Conservation (phyloP, 345 rosid genomes). For the Dipteronia dyeriana region DNA sequence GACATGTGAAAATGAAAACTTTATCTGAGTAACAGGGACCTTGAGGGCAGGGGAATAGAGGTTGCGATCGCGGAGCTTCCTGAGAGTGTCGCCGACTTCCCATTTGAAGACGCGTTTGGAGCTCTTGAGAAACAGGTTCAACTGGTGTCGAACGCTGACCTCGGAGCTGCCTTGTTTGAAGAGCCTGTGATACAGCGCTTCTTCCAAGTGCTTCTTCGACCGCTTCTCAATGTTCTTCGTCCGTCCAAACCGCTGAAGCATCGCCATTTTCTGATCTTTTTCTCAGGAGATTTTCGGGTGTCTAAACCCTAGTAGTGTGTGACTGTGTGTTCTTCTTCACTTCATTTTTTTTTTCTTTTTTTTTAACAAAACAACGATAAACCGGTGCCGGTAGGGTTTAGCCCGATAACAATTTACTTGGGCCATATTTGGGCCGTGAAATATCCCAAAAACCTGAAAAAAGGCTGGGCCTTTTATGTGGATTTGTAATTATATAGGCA, state of each 20-base stretch:
- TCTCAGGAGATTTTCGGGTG: not conserved
- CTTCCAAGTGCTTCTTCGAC: constrained; percentile 88
- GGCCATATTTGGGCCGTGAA: not conserved
- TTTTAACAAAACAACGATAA: not conserved
- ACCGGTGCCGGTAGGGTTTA: not conserved
- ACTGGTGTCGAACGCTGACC: constrained; percentile 60
- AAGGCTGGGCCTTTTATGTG: no score
- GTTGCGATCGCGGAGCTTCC: constrained; percentile 74
- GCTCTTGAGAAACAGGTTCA: constrained; percentile 79
- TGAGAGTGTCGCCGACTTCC: constrained; percentile 89
- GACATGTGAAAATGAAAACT: not conserved
- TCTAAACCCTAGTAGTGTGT: not conserved
- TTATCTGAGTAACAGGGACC: constrained; percentile 36
- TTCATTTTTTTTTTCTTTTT: not conserved
- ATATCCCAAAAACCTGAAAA: no score
- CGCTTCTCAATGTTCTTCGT: constrained; percentile 59
- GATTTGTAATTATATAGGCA: no score
- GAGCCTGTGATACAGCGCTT: constrained; percentile 64
- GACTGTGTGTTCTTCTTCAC: not conserved
- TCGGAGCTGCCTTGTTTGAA: constrained; percentile 82
- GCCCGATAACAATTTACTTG: not conserved
- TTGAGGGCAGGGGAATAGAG: constrained; percentile 85
- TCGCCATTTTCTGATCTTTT: constrained; percentile 42
- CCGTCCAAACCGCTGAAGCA: constrained; percentile 62
- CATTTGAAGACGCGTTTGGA: constrained; percentile 89